Percentiles rank a stretch among this genome's conserved stretches.
These are phyloP conservation scores for Glycyrrhiza uralensis DNA, from an alignment of 306 rosid genomes.

Conservation along the genomic window DNA sequence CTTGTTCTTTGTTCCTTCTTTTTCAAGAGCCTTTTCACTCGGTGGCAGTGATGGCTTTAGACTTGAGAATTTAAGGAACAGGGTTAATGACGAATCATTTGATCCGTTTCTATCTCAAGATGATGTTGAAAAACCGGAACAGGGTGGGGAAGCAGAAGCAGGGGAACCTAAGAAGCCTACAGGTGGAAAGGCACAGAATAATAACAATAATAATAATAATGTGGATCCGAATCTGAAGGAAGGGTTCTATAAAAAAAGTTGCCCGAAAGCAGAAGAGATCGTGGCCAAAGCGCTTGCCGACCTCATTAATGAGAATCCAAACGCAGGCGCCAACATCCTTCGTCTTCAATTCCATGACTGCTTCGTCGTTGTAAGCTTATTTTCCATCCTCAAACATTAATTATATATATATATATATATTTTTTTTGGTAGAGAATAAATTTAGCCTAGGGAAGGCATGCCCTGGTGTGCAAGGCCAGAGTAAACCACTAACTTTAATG, in stretches of 20 bases:
- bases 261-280: slow-evolving; percentile 51
- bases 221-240: background rate
- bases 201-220: background rate
- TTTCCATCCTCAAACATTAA: background rate
- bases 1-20: slow-evolving; percentile 18
- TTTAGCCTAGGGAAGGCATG: too few species aligned
- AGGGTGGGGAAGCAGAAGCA: too few species aligned
- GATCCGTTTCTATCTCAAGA: background rate
- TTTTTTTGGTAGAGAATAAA: too few species aligned
- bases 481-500: too few species aligned
- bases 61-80: background rate
- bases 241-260: slow-evolving; percentile 35
- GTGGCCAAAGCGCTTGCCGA: slow-evolving; percentile 3
- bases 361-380: slow-evolving; percentile 54
- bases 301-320: slow-evolving; percentile 3
- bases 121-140: background rate
- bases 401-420: too few species aligned
- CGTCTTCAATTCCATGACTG: slow-evolving; percentile 80
- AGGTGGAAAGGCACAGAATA: background rate
- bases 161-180: background rate
- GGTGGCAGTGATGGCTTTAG: too few species aligned
- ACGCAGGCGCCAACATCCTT: slow-evolving; percentile 33
- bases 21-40: background rate
- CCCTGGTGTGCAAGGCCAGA: too few species aligned
- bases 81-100: too few species aligned